Evolutionary conservation across 495 filamentous ascomycete species (phyloP), one percentile per base, ranked within the genome.

Genomic region (Niebla homalea): DNA sequence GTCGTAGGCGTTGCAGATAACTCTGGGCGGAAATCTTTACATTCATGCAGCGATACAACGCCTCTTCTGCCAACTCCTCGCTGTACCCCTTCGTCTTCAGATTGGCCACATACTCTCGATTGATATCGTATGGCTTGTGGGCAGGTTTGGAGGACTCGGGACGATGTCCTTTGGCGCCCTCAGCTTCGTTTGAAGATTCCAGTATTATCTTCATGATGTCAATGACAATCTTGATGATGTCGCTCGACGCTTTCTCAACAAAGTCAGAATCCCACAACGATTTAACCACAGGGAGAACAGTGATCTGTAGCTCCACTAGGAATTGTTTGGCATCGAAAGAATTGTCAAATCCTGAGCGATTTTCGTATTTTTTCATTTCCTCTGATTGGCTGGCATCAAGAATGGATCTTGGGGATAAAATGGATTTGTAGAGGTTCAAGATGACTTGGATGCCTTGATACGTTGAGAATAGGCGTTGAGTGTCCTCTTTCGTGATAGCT

Each of bases 171-270:
- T 72, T 78, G 58, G 73, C 72, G 12, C 83, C 85, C 35, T 71
- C 77, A 10, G 67, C 58, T 64, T 99, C 93, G 44, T 76, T 69
- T 50, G 93, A 86, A 38, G 78, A 84, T 57, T 81, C 77, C 21
- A 90, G 72, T 18, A 93, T 83, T 4, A 76, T 83, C 48, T 84
- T 83, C 49, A 99, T 68, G 35, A 96, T 89, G 38, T 87, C 81
- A 56, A 96, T 79, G 29, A 93, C 65, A 52, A 79, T 84, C 58
- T 89, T 87, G 18, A 90, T 75, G 32, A 89, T 80, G 15, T 75
- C 68, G 23, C 78, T 80, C 19, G 84, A 76, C 1, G 83, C 83
- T 55, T 87, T 87, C 51, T 92, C 88, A 18, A 85, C 73, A n/a
- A 85, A 66, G 22, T 77, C 75, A 6, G 87, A 89, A 49, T 81